A percentile compares a stretch with the other conserved stretches of the same genome.
These are phyloP conservation scores for Gossypium davidsonii DNA, from an alignment of 441 rosid species.

Conservation along the genomic window DNA sequence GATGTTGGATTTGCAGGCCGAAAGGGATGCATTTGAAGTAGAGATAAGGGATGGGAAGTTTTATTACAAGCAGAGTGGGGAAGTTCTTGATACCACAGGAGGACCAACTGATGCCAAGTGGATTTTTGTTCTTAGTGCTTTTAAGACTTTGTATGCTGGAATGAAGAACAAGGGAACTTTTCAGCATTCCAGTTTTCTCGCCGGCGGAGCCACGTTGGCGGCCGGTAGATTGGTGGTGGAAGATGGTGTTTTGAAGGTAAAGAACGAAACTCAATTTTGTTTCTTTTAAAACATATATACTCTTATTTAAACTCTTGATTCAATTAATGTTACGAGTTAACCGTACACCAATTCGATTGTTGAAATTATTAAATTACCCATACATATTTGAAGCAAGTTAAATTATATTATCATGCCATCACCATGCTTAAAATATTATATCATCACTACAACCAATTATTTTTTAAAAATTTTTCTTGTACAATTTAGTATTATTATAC, in stretches of 20 bases:
- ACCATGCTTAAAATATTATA: too few relatives aligned
- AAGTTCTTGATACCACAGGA: constrained; percentile 43
- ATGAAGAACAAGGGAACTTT: constrained; percentile 60
- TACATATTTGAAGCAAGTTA: too few relatives aligned
- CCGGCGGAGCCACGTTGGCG: constrained; percentile 72
- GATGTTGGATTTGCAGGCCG: constrained; percentile 42
- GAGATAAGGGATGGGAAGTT: constrained; percentile 48
- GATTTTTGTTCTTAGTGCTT: constrained; percentile 72
- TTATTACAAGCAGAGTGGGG: constrained; percentile 39
- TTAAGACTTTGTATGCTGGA: constrained; percentile 46
- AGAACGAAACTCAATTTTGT: constrained; percentile 11
- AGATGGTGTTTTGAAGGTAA: constrained; percentile 52
- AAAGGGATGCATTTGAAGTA: constrained; percentile 76
- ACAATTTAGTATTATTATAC: too few relatives aligned
- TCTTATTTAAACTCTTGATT: too few relatives aligned
- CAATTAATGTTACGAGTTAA: too few relatives aligned
- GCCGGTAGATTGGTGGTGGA: constrained; percentile 61
- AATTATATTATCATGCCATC: too few relatives aligned
- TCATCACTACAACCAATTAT: too few relatives aligned
- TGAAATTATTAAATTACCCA: too few relatives aligned
- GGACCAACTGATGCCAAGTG: constrained; percentile 52
- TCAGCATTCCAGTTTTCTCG: constrained; percentile 73
- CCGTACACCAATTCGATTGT: too few relatives aligned
- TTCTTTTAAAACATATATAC: neutral
- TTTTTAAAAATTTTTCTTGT: too few relatives aligned